phyloP scores from a whole-genome alignment of 352 stramenopile species.

The Phytopythium boreale region DNA sequence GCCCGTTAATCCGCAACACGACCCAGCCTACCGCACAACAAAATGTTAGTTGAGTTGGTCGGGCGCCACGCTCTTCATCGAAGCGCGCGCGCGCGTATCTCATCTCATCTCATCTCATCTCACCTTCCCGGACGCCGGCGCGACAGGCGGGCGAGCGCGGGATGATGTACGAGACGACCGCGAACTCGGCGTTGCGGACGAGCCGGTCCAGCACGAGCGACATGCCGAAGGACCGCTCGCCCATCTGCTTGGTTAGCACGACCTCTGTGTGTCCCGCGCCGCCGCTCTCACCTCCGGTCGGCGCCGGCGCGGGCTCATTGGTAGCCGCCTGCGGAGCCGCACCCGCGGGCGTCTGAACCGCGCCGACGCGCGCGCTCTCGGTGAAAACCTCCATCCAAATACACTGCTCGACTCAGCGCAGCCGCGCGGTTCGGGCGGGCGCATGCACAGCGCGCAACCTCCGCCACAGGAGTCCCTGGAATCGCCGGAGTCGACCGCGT shows the following conservation, averaged over 20 bases:
- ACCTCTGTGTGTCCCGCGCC: conserved; percentile 13
- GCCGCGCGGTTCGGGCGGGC: neutral
- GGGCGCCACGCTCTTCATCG: too few species aligned
- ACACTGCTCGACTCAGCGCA: neutral
- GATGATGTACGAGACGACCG: conserved; percentile 57
- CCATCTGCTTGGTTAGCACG: conserved; percentile 36
- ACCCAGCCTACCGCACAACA: conserved; percentile 29
- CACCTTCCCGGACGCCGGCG: conserved; percentile 50
- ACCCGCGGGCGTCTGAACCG: neutral
- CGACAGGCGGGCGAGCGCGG: conserved; percentile 49
- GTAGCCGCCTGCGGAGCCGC: neutral
- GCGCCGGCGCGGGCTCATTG: neutral
- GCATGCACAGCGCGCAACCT: neutral
- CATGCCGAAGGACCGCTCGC: conserved; percentile 70
- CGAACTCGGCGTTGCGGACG: conserved; percentile 22
- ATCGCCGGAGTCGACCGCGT: neutral
- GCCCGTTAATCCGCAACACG: conserved; percentile 35
- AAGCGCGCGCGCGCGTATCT: neutral
- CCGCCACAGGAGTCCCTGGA: neutral
- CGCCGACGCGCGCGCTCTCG: neutral
- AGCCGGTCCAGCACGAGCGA: conserved; percentile 40
- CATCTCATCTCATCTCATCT: conserved; percentile 22
- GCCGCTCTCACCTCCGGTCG: neutral
- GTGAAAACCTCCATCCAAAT: neutral
- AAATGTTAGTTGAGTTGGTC: neutral